Conservation (phyloP, 2,329 filamentous ascomycete genomes). For the Cladophialophora immunda region DNA sequence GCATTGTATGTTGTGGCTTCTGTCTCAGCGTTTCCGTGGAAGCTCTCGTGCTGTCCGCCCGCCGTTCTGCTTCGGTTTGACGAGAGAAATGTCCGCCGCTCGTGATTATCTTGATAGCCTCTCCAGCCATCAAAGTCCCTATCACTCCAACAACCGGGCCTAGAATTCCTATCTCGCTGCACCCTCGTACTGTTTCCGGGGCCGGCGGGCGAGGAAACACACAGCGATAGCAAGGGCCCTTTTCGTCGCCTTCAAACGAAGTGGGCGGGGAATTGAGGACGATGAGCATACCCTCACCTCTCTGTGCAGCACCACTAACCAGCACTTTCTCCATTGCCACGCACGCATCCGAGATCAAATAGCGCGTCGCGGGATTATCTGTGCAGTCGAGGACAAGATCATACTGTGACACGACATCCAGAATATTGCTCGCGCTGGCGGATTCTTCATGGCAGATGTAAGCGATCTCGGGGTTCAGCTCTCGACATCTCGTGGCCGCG, state of each 20-base stretch:
- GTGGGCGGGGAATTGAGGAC: slow-evolving; percentile 71
- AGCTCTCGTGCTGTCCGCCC: slow-evolving; percentile 15
- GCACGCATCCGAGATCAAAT: slow-evolving; percentile 90
- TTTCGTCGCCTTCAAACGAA: slow-evolving; percentile 52
- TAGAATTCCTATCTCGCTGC: slow-evolving; percentile 90
- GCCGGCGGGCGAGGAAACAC: slow-evolving; percentile 90
- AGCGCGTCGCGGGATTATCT: slow-evolving; percentile 89
- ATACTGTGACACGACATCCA: slow-evolving; percentile 58
- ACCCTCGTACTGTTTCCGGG: slow-evolving; percentile 80
- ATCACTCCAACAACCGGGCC: slow-evolving; percentile 93
- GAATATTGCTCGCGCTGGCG: slow-evolving; percentile 26
- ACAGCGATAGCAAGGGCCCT: slow-evolving; percentile 91
- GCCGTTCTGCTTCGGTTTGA: slow-evolving; percentile 38
- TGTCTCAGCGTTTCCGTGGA: neutral
- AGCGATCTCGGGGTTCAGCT: slow-evolving; percentile 35
- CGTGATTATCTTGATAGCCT: slow-evolving; percentile 84
- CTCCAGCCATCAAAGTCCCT: slow-evolving; percentile 89
- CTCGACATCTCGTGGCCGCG: slow-evolving; percentile 32
- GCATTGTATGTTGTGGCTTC: slow-evolving; percentile 48
- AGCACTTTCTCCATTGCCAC: slow-evolving; percentile 81
- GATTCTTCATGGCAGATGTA: slow-evolving; percentile 31
- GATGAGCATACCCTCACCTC: slow-evolving; percentile 88
- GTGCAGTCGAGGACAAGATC: slow-evolving; percentile 94
- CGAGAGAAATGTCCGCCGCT: slow-evolving; percentile 30
- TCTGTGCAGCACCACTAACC: slow-evolving; percentile 87